Evolutionary conservation across 768 basidiomycete genomes (phyloP).

Genomic region (Tulasnella sp.): DNA sequence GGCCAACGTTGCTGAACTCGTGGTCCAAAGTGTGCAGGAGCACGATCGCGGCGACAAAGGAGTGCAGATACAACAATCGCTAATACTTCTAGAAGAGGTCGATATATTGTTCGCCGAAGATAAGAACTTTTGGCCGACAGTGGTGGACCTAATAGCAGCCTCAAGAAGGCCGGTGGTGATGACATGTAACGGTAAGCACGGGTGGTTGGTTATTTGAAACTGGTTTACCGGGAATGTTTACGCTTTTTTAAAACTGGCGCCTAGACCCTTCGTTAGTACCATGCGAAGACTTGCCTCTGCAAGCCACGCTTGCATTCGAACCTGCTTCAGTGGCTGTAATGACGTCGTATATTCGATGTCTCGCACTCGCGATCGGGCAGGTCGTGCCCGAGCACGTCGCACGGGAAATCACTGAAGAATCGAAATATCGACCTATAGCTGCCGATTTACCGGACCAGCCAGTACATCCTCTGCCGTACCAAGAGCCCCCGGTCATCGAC

Average conservation of each 20-base stretch:
- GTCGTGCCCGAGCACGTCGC: conserved; percentile 35
- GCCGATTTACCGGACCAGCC: conserved; percentile 38
- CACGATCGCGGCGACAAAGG: neutral
- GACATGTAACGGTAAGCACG: conserved; percentile 83
- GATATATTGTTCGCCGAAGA: conserved; percentile 91
- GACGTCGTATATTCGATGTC: conserved; percentile 61
- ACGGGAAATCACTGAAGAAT: conserved; percentile 8
- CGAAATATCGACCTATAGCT: conserved; percentile 30
- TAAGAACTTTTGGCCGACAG: conserved; percentile 75
- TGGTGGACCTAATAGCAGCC: conserved; percentile 73
- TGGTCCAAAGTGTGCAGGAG: conserved; percentile 30
- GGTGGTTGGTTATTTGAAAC: neutral
- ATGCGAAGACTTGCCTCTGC: conserved; percentile 66
- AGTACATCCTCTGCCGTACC: conserved; percentile 37
- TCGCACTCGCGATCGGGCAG: conserved; percentile 58
- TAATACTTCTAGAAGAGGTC: conserved; percentile 91
- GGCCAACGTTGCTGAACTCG: conserved; percentile 72
- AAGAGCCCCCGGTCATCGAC: conserved; percentile 45
- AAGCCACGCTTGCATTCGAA: conserved; percentile 62
- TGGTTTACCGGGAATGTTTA: neutral
- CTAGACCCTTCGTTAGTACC: conserved; percentile 74
- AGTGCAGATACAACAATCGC: conserved; percentile 60
- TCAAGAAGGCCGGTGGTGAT: conserved; percentile 86
- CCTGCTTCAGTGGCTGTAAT: conserved; percentile 54
- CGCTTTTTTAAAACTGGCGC: neutral